Percentiles rank a stretch among this genome's conserved stretches.
These are phyloP conservation scores for Colletotrichum melonis DNA, from an alignment of 2,329 filamentous ascomycete species.

Conservation along the genomic window DNA sequence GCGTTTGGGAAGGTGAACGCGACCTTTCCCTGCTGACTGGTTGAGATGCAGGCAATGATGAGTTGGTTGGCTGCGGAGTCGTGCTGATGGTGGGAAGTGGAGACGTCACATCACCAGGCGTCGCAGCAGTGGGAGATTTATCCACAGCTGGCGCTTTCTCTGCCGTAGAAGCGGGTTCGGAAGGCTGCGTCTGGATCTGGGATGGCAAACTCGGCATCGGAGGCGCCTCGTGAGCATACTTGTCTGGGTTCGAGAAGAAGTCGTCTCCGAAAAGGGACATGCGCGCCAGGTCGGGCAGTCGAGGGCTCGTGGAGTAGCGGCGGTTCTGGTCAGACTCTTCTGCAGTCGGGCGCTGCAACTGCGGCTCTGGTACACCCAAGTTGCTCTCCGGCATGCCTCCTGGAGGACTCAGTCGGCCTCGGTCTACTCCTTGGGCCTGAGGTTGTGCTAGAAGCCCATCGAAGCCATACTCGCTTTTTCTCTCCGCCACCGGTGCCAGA, in stretches of 20 bases:
- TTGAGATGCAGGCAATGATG: neutral
- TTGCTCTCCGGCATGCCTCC: conserved; percentile 26
- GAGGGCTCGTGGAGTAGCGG: conserved; percentile 63
- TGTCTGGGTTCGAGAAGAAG: conserved; percentile 57
- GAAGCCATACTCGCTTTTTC: conserved; percentile 69
- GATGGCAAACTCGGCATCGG: conserved; percentile 39
- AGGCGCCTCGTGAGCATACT: conserved; percentile 41
- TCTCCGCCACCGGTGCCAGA: conserved; percentile 66
- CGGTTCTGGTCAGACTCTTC: conserved; percentile 31
- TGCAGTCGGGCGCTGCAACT: conserved; percentile 32
- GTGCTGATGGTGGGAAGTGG: neutral
- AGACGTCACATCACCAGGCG: neutral
- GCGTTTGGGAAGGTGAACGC: neutral
- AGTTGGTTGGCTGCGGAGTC: conserved; percentile 3
- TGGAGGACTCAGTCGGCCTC: neutral
- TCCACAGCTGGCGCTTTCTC: neutral
- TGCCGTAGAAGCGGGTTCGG: neutral
- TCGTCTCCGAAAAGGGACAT: conserved; percentile 71
- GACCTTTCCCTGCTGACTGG: neutral
- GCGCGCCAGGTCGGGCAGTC: conserved; percentile 67
- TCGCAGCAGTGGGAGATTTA: neutral
- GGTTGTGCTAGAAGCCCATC: conserved; percentile 51
- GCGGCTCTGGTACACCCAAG: conserved; percentile 6
- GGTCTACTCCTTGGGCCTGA: conserved; percentile 27
- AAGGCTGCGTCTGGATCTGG: conserved; percentile 1